These are phyloP conservation scores for Leishmania amazonensis DNA, from an alignment of 208 protist genomes.

Conservation along the genomic window DNA sequence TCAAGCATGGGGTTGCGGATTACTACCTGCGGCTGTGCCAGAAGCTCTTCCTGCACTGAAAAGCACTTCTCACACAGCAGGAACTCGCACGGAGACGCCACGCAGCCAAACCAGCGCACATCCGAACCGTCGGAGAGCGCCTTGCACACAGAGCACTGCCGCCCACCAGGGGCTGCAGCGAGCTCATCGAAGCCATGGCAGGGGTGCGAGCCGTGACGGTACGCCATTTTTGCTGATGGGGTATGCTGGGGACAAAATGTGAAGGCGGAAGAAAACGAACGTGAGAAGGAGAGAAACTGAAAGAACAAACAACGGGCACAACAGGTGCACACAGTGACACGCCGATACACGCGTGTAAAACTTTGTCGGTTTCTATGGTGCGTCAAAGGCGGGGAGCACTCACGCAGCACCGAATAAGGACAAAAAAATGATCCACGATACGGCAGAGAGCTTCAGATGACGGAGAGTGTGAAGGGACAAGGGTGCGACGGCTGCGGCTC, in stretches of 20 bases:
- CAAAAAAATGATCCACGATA: constrained; percentile 4
- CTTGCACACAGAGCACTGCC: constrained; percentile 67
- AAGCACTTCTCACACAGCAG: constrained; percentile 83
- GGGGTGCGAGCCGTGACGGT: constrained; percentile 72
- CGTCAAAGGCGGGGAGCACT: neutral
- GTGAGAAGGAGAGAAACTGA: neutral
- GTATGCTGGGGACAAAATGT: neutral
- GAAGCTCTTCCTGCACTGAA: constrained; percentile 68
- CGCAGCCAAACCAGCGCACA: constrained; percentile 64
- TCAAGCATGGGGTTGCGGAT: constrained; percentile 63
- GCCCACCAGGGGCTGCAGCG: neutral
- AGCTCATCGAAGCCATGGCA: constrained; percentile 55
- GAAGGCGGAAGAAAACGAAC: neutral
- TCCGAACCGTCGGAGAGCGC: constrained; percentile 46
- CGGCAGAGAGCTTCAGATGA: neutral
- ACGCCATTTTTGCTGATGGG: constrained; percentile 2
- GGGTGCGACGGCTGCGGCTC: neutral
- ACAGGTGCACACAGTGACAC: neutral
- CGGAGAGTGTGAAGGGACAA: neutral
- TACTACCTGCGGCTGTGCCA: constrained; percentile 62
- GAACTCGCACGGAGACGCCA: constrained; percentile 43
- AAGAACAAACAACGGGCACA: neutral
- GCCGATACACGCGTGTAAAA: neutral
- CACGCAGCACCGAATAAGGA: neutral
- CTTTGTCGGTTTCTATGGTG: constrained; percentile 1